These are phyloP conservation scores for Leccinum incarnatum DNA, from an alignment of 768 basidiomycete species.

Conservation along the genomic window DNA sequence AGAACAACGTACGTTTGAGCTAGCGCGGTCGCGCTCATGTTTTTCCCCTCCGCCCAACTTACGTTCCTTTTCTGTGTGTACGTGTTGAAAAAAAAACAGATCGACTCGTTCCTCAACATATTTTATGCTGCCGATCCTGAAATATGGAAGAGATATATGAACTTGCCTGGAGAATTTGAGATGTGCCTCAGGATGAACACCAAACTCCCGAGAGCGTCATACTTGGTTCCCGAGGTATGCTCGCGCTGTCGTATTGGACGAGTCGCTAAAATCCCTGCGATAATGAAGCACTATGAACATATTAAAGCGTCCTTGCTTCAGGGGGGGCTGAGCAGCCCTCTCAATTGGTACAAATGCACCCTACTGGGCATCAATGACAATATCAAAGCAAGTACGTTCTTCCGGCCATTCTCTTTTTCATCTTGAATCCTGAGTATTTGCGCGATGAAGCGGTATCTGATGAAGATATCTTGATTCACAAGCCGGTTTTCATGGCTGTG, in stretches of 20 bases:
- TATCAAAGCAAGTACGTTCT: slow-evolving; percentile 29
- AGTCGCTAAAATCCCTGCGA: slow-evolving; percentile 1
- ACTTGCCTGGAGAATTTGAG: slow-evolving; percentile 35
- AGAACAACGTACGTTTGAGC: slow-evolving; percentile 31
- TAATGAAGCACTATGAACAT: slow-evolving; percentile 28
- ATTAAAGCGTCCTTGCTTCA: slow-evolving; percentile 27
- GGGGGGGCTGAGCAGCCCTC: slow-evolving; percentile 34
- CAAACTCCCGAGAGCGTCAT: slow-evolving; percentile 26
- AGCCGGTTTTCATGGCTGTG: slow-evolving; percentile 39
- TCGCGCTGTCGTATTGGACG: background rate
- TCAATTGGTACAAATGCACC: slow-evolving; percentile 39
- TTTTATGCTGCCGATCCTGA: slow-evolving; percentile 34
- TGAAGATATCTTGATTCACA: slow-evolving; percentile 27
- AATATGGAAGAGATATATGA: slow-evolving; percentile 35
- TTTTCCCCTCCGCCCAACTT: background rate
- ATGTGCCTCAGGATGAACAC: slow-evolving; percentile 24
- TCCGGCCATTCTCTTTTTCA: background rate
- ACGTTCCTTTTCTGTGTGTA: background rate
- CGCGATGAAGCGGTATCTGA: slow-evolving; percentile 19
- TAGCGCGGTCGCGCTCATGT: too few species aligned
- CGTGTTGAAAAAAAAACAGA: slow-evolving; percentile 17
- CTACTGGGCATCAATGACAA: slow-evolving; percentile 27
- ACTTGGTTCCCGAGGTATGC: slow-evolving; percentile 34
- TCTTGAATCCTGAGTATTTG: background rate
- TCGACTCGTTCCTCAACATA: slow-evolving; percentile 40